phyloP scores from a whole-genome alignment of 1,284 basidiomycete species.

The Sanghuangporus sanghuang region DNA sequence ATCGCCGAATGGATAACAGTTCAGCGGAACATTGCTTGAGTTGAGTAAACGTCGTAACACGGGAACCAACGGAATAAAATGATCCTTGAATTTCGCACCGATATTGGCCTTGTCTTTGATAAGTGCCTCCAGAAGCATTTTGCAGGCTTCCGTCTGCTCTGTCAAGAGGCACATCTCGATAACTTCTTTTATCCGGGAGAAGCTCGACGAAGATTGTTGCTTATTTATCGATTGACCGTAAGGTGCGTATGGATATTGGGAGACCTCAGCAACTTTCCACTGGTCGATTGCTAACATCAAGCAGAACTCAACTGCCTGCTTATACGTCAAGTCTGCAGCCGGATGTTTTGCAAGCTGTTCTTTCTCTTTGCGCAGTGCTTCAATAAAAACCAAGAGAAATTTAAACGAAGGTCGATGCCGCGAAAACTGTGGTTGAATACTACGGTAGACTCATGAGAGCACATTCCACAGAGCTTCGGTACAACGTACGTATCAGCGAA shows the following conservation, averaged over 20 bases:
- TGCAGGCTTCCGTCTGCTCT: background rate
- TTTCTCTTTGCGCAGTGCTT: background rate
- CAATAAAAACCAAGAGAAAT: background rate
- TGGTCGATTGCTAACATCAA: background rate
- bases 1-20: background rate
- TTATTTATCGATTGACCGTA: background rate
- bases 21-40: background rate
- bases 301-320: background rate
- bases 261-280: background rate
- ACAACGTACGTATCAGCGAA: conserved; percentile 2
- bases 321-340: background rate
- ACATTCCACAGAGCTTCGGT: background rate
- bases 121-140: background rate
- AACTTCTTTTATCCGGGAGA: background rate
- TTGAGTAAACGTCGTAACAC: background rate
- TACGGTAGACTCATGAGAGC: background rate
- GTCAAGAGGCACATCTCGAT: background rate
- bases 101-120: background rate
- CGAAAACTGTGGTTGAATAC: conserved; percentile 5
- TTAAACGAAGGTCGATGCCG: background rate
- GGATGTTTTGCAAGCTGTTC: background rate
- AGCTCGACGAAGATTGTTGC: background rate
- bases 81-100: background rate
- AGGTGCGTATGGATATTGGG: background rate
- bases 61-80: conserved; percentile 5